Evolutionary conservation across 495 filamentous ascomycete species (phyloP).

Genomic region (Aspergillus incahuasiensis): DNA sequence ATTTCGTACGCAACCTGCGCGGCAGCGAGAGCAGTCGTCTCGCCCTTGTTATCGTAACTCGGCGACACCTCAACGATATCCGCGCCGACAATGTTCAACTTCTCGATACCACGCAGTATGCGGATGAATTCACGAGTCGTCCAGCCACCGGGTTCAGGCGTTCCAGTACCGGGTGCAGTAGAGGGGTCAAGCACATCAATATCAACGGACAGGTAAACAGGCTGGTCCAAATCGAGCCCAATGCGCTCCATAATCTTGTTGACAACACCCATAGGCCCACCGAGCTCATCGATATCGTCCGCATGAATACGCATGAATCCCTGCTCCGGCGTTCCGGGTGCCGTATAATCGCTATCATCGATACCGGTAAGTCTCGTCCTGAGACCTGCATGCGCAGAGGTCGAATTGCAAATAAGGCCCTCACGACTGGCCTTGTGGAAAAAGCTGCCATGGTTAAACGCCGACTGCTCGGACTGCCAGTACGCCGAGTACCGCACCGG

Average conservation of each 20-base stretch:
- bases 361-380: constrained; percentile 65
- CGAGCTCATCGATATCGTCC: constrained; percentile 69
- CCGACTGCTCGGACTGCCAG: constrained; percentile 63
- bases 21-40: constrained; percentile 80
- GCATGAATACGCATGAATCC: constrained; percentile 61
- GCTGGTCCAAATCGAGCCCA: constrained; percentile 58
- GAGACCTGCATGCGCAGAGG: constrained; percentile 72
- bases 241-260: constrained; percentile 53
- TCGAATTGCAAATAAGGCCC: constrained; percentile 62
- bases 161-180: constrained; percentile 67
- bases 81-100: constrained; percentile 65
- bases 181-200: constrained; percentile 74
- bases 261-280: constrained; percentile 51
- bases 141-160: constrained; percentile 72
- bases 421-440: constrained; percentile 79
- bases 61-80: constrained; percentile 86
- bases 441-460: constrained; percentile 82
- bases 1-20: constrained; percentile 81
- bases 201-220: constrained; percentile 69
- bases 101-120: constrained; percentile 65
- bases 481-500: constrained; percentile 70
- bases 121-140: constrained; percentile 67
- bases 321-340: constrained; percentile 47
- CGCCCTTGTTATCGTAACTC: constrained; percentile 76
- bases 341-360: constrained; percentile 61